Base-by-base conservation (phyloP, 1,284 basidiomycete genomes). In the Apiotrichum veenhuisii region DNA sequence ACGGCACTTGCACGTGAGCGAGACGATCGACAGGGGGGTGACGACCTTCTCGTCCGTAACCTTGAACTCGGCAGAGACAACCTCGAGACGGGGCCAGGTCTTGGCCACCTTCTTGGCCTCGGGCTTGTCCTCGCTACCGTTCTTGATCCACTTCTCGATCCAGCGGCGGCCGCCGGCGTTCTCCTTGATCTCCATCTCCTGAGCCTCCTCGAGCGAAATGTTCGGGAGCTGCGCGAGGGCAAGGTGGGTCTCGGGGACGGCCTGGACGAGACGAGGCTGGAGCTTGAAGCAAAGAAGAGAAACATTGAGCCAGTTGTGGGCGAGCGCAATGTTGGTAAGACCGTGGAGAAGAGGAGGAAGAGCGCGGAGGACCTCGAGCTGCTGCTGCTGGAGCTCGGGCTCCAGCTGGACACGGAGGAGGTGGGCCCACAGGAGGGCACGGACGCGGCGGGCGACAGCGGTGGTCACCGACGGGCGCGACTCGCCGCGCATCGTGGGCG, bases 11-110 rank as follows among this genome's bases (percentile, higher is more conserved):
- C 94, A 83, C 23, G 90, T 82, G 54, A 98, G 84, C 68, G 87
- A 87, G 33, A 97, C 90, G 64, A 98, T 89, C 0, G 95, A 87
- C 3, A 88, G 87, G 0, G 95, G 92, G 0, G 89, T 89, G 33
- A 98, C 86, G 44, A 88, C 77, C 38, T 87, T 86, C 75, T 98
- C 96, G 52, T 90, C 96, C 53, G 91, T 87, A 55, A 98, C 94
- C 81, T 89, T 91, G 82, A 97, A 98, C 44, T 84, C 80, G 26
- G 88, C 88, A 70, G 89, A 87, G 20, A 90, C 85, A 38, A 98
- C 79, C 61, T 98, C 89, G 20, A 93, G 78, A 50, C 83, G 81
- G 3, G 89, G 89, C 87, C 91, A 80, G 54, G 81, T 83, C 58
- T 85, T 79, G 1, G 88, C 80, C 0, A 88, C 86, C 64, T 84